Conservation (phyloP, 2,329 filamentous ascomycete species). For the Penicillium digitatum region DNA sequence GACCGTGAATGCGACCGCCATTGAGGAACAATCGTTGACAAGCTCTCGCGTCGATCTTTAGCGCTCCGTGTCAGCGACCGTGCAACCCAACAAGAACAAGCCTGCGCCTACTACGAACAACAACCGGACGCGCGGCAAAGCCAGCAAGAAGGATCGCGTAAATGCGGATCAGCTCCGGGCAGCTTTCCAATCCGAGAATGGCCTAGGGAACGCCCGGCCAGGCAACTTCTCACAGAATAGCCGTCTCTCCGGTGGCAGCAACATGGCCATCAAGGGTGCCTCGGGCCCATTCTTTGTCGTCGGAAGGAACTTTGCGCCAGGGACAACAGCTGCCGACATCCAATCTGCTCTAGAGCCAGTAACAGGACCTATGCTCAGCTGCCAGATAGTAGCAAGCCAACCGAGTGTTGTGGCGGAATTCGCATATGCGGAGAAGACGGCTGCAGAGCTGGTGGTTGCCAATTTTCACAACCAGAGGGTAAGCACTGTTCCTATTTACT, state of each 20-base stretch:
- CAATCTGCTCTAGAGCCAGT: conserved; percentile 56
- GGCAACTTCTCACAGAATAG: conserved; percentile 18
- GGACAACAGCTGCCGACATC: conserved; percentile 63
- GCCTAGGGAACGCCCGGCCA: conserved; percentile 32
- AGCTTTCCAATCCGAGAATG: conserved; percentile 29
- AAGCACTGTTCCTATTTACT: conserved; percentile 9
- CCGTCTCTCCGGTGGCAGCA: neutral
- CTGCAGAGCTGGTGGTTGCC: conserved; percentile 57
- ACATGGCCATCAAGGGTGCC: conserved; percentile 55
- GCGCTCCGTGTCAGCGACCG: conserved; percentile 42
- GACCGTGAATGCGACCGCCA: neutral
- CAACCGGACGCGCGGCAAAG: conserved; percentile 22
- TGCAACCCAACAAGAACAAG: conserved; percentile 38
- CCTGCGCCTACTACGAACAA: conserved; percentile 31
- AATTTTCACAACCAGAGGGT: conserved; percentile 63
- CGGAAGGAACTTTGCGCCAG: conserved; percentile 62
- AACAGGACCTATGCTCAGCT: conserved; percentile 52
- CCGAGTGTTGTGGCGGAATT: conserved; percentile 61
- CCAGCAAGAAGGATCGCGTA: conserved; percentile 32
- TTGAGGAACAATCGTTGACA: conserved; percentile 1
- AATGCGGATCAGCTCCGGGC: conserved; percentile 34
- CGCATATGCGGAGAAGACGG: conserved; percentile 52
- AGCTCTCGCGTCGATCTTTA: conserved; percentile 9
- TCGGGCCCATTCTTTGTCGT: conserved; percentile 55
- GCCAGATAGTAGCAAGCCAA: conserved; percentile 50